Base-by-base conservation (phyloP, 1,139 yeast genomes). In the Debaryomyces robertsiae region DNA sequence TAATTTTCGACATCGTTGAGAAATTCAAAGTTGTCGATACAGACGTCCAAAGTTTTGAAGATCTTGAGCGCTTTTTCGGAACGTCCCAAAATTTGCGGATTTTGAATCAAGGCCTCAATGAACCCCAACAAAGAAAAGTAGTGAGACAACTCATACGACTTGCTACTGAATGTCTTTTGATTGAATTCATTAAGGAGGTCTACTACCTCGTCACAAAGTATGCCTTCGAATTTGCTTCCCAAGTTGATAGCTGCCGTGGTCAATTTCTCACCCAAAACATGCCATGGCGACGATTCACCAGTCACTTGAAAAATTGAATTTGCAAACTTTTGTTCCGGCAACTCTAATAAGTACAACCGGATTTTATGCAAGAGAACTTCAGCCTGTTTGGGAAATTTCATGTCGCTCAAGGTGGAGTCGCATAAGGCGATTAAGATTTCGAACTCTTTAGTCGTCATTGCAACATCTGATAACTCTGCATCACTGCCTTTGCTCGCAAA, bases 401-500 rank as follows among this genome's bases (percentile, higher is more conserved):
- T 56, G 9, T 79, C 69, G 27, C 54, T 55, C 2, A 61, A 48
- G 6, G 83, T 73, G 14, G 88, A 69, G 17, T 73, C 73, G 41
- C 87, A 79, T 19, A 89, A 63, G 0, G 95, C 88, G 39, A 82
- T 55, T 42, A 90, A 63, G 4, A 84, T 80, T 54, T 90, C 95
- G 54, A 82, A 75, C 57, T 89, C 95, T 40, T 76, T 77, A 27
- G 68, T 57, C 2, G 75, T 60, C 39, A 81, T 67, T 1, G 81
- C 77, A 14, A 71, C 69, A 10, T 46, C 46, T 1, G 69, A 57
- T 24, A 60, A 41, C 14, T 41, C 42, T 27, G 41, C 39, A 16
- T 41, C 32, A 15, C 19, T 40, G 9, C 46, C 43, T 32, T 50
- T 49, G 2, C 61, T 50, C 13, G 65, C 54, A 32, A 52, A 48